Evolutionary conservation across 441 rosid genomes (phyloP), one percentile per base, ranked within the genome.

Genomic region (Pelargonium australe): DNA sequence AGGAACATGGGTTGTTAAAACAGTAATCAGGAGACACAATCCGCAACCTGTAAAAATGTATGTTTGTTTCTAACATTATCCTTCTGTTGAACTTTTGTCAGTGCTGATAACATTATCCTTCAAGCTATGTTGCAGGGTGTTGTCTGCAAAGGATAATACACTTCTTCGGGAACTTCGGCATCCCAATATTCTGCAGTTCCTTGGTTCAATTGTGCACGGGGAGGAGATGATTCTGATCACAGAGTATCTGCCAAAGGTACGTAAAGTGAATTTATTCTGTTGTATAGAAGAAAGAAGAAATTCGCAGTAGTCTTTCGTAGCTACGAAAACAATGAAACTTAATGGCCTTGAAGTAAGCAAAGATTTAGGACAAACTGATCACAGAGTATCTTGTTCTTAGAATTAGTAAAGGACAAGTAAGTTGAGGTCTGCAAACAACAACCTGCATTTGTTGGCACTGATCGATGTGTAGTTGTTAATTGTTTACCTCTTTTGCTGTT

Each of bases 141-240:
- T 85, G 72, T 81, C 87, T 66, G 85, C 91, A 0, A 85, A 78
- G 82, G 85, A 83, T 47, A 85, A 82, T 67, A 82, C 84, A 51
- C 76, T 72, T 13, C 66, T 85, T 47, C 79, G 79, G 19, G 85
- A 87, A 68, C 85, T 87, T 65, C 78, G 86, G 68, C 89, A 87
- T 80, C 89, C 91, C 43, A 87, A 85, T 73, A 87, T 87, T 37
- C 64, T 85, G 78, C 89, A 85, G 79, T 85, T 87, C 78, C 87
- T 87, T 8, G 89, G 91, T 60, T 87, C 91, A 2, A 82, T 85
- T 72, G 85, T 83, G 49, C 81, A 80, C 1, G 83, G 85, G 12
- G 86, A 85, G 28, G 85, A 82, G 75, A 83, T 82, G 84, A 81
- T 80, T 71, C 70, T 87, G 40, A 85, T 85, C 43, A 81, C 89